A percentile compares a stretch with the other conserved stretches of the same genome.
phyloP scores from a whole-genome alignment of 2,329 filamentous ascomycete genomes.

The Zasmidium angulare region DNA sequence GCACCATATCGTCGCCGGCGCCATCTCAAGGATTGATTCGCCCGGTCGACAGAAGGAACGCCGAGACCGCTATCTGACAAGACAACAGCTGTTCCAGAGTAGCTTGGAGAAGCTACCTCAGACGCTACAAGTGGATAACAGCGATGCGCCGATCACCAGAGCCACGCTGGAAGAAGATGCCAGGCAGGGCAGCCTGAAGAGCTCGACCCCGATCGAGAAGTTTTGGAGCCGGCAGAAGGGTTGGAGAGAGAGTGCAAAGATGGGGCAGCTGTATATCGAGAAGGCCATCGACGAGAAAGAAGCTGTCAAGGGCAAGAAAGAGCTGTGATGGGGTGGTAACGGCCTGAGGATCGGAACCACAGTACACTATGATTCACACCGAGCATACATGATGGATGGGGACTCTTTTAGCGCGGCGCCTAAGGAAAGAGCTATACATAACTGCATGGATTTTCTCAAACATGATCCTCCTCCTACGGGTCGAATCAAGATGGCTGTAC shows the following conservation, averaged over 20 bases:
- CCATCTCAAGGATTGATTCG: conserved; percentile 78
- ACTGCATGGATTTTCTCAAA: background rate
- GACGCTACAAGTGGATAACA: conserved; percentile 49
- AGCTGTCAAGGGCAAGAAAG: conserved; percentile 32
- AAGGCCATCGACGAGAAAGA: conserved; percentile 31
- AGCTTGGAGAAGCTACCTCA: conserved; percentile 55
- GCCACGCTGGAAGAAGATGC: conserved; percentile 62
- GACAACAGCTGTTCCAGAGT: conserved; percentile 76
- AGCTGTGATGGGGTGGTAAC: conserved; percentile 24
- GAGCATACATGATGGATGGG: background rate
- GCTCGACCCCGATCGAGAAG: conserved; percentile 44
- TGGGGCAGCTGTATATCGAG: conserved; percentile 54
- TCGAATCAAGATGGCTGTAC: too few relatives aligned
- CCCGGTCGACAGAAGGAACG: conserved; percentile 83
- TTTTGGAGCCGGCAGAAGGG: conserved; percentile 56
- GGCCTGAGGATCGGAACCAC: background rate
- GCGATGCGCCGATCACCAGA: conserved; percentile 61
- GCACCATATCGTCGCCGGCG: conserved; percentile 69
- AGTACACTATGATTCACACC: background rate
- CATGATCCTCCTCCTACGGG: background rate
- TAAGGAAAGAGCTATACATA: background rate
- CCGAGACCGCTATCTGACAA: conserved; percentile 74
- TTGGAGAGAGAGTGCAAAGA: conserved; percentile 51
- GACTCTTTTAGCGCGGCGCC: background rate
- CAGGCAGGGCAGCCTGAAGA: conserved; percentile 40